These are phyloP conservation scores for Porcisia hertigi DNA, from an alignment of 208 protist genomes.

Conservation along the genomic window DNA sequence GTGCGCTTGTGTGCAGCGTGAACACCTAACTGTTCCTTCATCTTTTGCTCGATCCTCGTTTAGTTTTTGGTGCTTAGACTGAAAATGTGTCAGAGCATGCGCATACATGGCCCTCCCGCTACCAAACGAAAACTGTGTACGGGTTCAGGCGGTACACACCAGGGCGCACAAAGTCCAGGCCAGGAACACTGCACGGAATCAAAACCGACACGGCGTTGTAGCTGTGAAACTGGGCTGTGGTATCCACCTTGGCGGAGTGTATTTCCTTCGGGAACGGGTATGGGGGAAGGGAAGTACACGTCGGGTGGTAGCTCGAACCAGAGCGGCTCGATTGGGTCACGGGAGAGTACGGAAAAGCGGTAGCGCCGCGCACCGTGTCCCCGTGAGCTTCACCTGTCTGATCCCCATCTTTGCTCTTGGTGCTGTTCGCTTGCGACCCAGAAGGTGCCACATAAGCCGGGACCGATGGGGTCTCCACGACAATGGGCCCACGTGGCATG, in stretches of 20 bases:
- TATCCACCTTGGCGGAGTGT: neutral
- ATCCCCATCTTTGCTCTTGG: neutral
- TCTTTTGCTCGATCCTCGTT: neutral
- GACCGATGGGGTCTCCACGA: constrained; percentile 47
- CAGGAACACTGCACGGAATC: constrained; percentile 13
- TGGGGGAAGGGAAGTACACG: neutral
- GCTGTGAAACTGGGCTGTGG: neutral
- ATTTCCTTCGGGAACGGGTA: neutral
- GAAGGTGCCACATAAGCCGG: neutral
- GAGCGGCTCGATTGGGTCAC: neutral
- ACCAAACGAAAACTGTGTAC: constrained; percentile 25
- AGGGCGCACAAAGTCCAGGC: constrained; percentile 23
- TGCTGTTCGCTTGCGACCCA: neutral
- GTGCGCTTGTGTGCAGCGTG: neutral
- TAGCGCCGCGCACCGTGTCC: neutral
- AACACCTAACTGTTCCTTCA: neutral
- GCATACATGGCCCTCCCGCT: neutral
- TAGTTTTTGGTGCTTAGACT: neutral
- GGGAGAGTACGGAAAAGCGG: neutral
- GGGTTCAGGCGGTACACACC: constrained; percentile 40
- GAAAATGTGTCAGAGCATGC: neutral
- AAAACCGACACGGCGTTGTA: neutral
- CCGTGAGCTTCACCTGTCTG: neutral
- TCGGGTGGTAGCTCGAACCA: constrained; percentile 1
- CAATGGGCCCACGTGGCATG: constrained; percentile 68